Evolutionary conservation across 257 asterid species (phyloP).

Genomic region (Leptodermis oblonga): DNA sequence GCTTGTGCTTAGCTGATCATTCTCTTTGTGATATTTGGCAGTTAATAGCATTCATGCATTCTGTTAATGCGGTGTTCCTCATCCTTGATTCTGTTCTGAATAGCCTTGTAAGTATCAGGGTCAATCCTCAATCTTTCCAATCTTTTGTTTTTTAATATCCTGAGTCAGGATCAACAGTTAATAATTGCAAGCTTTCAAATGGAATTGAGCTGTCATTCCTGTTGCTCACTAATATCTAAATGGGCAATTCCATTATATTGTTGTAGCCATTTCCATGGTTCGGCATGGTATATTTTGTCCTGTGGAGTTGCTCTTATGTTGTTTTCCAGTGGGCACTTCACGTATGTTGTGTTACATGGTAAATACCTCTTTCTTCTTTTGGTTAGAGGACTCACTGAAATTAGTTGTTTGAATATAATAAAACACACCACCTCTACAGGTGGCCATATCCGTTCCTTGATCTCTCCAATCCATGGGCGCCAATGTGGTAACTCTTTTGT

Average conservation of each 20-base stretch:
- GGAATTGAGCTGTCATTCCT: background rate
- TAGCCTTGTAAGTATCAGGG: conserved; percentile 47
- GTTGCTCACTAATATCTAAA: no score
- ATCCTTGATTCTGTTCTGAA: conserved; percentile 69
- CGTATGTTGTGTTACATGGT: conserved; percentile 73
- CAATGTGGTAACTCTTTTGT: conserved; percentile 51
- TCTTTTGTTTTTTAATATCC: background rate
- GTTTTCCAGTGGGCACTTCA: conserved; percentile 81
- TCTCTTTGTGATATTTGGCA: conserved; percentile 22
- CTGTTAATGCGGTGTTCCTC: conserved; percentile 83
- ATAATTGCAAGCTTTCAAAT: background rate
- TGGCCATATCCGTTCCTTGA: conserved; percentile 98
- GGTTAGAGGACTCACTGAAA: background rate
- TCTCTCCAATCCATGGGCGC: conserved; percentile 73
- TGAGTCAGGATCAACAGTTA: background rate
- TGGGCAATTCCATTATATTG: conserved; percentile 1
- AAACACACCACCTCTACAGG: conserved; percentile 34
- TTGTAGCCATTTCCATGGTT: conserved; percentile 73
- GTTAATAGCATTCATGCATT: conserved; percentile 80
- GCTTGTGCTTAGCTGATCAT: conserved; percentile 3
- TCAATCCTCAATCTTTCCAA: background rate
- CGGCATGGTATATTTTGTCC: conserved; percentile 56
- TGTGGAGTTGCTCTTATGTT: conserved; percentile 63
- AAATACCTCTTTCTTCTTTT: conserved; percentile 1
- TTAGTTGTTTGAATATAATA: background rate